Evolutionary conservation across 1,139 yeast genomes (phyloP), one percentile per base, ranked within the genome.

Genomic region (Nakaseomyces bracarensis): DNA sequence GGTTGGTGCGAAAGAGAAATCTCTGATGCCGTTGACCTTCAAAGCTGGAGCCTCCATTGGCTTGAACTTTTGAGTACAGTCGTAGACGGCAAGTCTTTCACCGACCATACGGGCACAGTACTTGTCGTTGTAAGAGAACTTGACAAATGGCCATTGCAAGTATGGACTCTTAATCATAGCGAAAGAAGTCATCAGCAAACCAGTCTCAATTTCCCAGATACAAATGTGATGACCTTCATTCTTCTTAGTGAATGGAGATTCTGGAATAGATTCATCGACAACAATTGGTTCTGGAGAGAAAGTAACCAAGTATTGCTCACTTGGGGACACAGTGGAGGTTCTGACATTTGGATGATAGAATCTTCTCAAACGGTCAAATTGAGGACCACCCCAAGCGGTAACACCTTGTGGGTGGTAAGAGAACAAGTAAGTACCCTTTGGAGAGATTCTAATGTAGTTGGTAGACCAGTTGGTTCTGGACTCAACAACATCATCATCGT

Each of bases 71-170:
- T 86, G 74, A 44, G 79, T 79, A 20, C 75, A 58, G 51, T 81
- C 86, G 66, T 89, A 93, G 50, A 93, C 75, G 40, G 95, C 91
- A 54, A 93, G 72, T 43, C 95, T 96, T 51, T 85, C 93, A 44
- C 95, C 95, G 43, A 91, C 91, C 66, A 85, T 78, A 69, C 98
- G 83, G 45, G 96, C 97, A 70, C 95, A 85, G 71, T 81, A 93
- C 66, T 79, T 81, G 66, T 86, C 96, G 67, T 93, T 94, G 56
- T 72, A 74, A 37, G 97, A 86, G 97, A 98, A 93, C 67, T 87
- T 89, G 63, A 93, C 82, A 61, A 91, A 77, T 40, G 99, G 99
- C 99, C 99, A 91, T 51, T 83, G 80, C 79, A 86, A 78, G 60
- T 80, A 82, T 61, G 75, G 74, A 57, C 75, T 77, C 51, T 93